Base-by-base conservation (phyloP, 164 flowering plant species). In the Magnolia sinica region DNA sequence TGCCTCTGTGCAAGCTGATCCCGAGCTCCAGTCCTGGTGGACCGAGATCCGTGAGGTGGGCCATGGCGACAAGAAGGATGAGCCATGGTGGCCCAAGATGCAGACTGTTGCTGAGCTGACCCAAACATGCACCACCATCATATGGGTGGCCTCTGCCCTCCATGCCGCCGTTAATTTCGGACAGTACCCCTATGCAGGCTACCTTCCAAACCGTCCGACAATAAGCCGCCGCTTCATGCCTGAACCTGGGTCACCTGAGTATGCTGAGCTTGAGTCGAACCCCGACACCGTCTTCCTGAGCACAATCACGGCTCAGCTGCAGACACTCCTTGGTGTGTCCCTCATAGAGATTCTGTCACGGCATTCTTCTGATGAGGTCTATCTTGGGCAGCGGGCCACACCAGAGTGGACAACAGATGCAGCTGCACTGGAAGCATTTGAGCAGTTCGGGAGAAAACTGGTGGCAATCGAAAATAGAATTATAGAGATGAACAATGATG, bases 101-200 rank as follows among this genome's bases (percentile, higher is more conserved):
- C 83, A 87, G 23, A 87, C 90, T 18, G 37, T 59, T 9, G 68
- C 76, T 8, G 96, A 91, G 2, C 89, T 95, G 18, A 81, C 81
- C 74, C 79, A 85, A 73, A 67, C 90, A 51, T 88, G 95, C 83
- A 89, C 93, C 68, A 91, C 81, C 45, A 88, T 91, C 76, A 91
- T 91, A 73, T 95, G 97, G 96, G 82, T 87, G 7, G 96, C 96
- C 10, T 92, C 97, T 52, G 98, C 96, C 67, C 91, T 93, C 73
- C 97, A 93, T 55, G 98, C 97, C 8, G 97, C 97, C 1, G 89
- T 91, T 50, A 92, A 92, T 79, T 95, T 89, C 50, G 97, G 98
- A 22, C 97, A 93, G 73, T 93, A 91, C 78, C 90, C 94, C 37
- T 89, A 91, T 73, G 96, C 91, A 4, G 96, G 98, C 8, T 93